Base-by-base conservation (phyloP, 2,329 filamentous ascomycete species). In the Claviceps sp. region DNA sequence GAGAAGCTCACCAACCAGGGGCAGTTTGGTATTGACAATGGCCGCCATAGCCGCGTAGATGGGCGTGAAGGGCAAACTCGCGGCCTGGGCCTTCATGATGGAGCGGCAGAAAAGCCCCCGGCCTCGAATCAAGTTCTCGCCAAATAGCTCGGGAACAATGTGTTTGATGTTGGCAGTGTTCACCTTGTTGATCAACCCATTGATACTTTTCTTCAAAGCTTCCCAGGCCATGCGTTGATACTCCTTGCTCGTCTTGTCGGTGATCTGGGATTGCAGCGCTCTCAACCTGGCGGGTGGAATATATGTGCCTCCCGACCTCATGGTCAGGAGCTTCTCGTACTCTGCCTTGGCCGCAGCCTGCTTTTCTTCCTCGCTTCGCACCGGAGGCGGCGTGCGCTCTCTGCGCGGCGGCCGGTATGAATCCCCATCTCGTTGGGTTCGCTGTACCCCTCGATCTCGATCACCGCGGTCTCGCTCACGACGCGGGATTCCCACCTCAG, bases 211-310 rank as follows among this genome's bases (percentile, higher is more conserved):
- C 74, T 98, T 98, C 63, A 98, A 73, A 13, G 91, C 91, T 70
- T 98, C 93, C 93, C 93, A 98, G 8, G 90, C 89, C 88, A 98
- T 95, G 61, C 93, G 87, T 77, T 97, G 93, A 65, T 95, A 97
- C 71, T 97, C 93, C 69, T 95, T 94, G 69, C 85, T 94, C 51
- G 79, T 84, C 75, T 95, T 95, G 72, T 98, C 93, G 56, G 89
- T 96, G 67, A 98, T 95, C 70, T 95, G 89, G 50, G 90, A 88
- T 72, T 98, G 93, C 55, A 98, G 79, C 41, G 91, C 91, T 60
- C 89, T 82, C 63, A 98, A 75, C 60, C 89, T 80, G 50, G 91
- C 91, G 0, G 93, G 93, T 20, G 93, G 93, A 55, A 98, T 95
- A 66, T 98, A 98, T 24, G 89, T 95, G 60, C 93, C 93, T 57